Base-by-base conservation (phyloP, 208 protist genomes). In the Leishmania martiniquensis region DNA sequence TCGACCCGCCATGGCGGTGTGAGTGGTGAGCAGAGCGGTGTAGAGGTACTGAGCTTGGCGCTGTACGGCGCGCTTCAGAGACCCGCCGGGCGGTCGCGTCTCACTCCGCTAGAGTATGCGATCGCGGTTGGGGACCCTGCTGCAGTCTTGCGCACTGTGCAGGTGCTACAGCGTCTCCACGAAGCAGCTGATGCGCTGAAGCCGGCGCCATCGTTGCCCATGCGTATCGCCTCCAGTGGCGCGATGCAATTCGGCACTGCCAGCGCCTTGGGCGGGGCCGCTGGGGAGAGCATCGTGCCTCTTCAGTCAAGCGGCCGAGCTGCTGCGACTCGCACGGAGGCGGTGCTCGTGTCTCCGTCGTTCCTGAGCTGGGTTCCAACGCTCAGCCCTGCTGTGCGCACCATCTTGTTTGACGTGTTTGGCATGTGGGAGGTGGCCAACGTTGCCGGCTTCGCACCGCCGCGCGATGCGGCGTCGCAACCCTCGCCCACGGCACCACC, bases 361-460 rank as follows among this genome's bases (percentile, higher is more conserved):
- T 72, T 94, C 59, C 80, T 94, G 66, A 66, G 76, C 17, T 85
- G 87, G 57, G 75, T 95, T 39, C 88, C 88, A n/a, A 77, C 52
- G 55, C 66, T 95, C 12, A 91, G 90, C 47, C 93, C 93, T 9
- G 72, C 87, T 3, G 88, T 95, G 55, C 93, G 91, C 60, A 84
- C 87, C 45, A 60, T 95, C 42, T 72, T 97, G 32, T 93, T 93
- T 73, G 93, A 97, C 68, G 73, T 94, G 44, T 92, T 97, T 72
- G 84, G 78, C 37, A 78, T 97, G 37, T 75, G 67, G 67, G 84
- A 86, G 9, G 89, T 89, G 34, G 82, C 82, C 69, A 85, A 77
- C 51, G 74, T 81, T 34, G 85, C 87, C 44, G 91, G 89, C 45
- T 94, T 94, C 62, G 82, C 32, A 45, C 32, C 34, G 25, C 70